phyloP scores from a whole-genome alignment of 2,329 filamentous ascomycete species.

The Rugonectria rugulosa region DNA sequence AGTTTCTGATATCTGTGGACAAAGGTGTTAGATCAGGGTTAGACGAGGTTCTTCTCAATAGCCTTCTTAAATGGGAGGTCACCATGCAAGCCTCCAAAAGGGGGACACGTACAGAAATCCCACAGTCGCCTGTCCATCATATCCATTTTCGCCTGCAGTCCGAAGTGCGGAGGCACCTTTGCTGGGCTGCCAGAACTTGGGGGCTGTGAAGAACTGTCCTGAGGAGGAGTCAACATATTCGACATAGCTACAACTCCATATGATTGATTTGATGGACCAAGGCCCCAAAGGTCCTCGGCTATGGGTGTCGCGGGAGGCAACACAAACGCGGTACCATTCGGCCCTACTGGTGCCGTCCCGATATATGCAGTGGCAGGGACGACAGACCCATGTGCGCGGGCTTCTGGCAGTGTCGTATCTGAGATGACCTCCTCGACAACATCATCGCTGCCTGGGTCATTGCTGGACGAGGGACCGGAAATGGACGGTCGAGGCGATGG shows the following conservation, averaged over 20 bases:
- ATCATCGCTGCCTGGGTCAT: background rate
- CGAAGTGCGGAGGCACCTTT: slow-evolving; percentile 42
- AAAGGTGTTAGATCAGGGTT: slow-evolving; percentile 4
- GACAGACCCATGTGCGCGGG: background rate
- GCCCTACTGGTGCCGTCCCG: slow-evolving; percentile 13
- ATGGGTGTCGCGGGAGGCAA: slow-evolving; percentile 23
- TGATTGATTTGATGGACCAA: slow-evolving; percentile 14
- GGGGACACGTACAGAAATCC: slow-evolving; percentile 44
- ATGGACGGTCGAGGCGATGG: slow-evolving; percentile 24
- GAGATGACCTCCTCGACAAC: slow-evolving; percentile 28
- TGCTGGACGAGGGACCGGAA: slow-evolving; percentile 7
- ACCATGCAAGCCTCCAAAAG: too few relatives aligned
- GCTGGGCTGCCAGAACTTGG: slow-evolving; percentile 33
- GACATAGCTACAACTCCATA: slow-evolving; percentile 1
- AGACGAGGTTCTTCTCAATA: background rate
- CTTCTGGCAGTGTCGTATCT: slow-evolving; percentile 16
- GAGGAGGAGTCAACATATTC: slow-evolving; percentile 14
- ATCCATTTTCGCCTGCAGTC: slow-evolving; percentile 44
- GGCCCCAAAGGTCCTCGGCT: slow-evolving; percentile 17
- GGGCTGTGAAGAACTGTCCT: slow-evolving; percentile 18
- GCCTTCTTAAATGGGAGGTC: background rate
- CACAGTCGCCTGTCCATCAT: slow-evolving; percentile 43
- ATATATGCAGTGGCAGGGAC: slow-evolving; percentile 17
- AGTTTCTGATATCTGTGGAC: slow-evolving; percentile 46
- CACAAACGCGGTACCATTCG: slow-evolving; percentile 4